Evolutionary conservation across 2,329 filamentous ascomycete genomes (phyloP).

Genomic region (Hypocrella siamensis): DNA sequence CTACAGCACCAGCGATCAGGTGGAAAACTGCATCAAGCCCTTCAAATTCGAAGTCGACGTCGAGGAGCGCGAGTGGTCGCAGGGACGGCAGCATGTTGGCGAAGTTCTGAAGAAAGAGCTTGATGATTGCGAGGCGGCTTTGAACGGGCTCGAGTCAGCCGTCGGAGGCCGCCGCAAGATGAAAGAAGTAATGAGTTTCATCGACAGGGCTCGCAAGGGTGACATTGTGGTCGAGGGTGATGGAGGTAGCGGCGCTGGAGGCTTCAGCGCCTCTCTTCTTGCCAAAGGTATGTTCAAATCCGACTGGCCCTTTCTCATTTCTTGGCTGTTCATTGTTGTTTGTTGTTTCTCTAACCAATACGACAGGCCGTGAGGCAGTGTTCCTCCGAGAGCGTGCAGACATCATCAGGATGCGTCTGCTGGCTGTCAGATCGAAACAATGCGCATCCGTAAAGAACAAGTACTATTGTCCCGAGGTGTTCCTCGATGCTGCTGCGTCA

Average conservation of each 20-base stretch:
- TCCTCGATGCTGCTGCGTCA: slow-evolving; percentile 91
- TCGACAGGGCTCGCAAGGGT: slow-evolving; percentile 78
- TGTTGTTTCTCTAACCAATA: slow-evolving; percentile 10
- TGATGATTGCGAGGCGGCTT: slow-evolving; percentile 63
- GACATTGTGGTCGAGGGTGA: slow-evolving; percentile 77
- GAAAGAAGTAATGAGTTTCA: slow-evolving; percentile 76
- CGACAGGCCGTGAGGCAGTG: slow-evolving; percentile 69
- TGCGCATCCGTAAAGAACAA: slow-evolving; percentile 76
- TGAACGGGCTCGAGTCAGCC: slow-evolving; percentile 57
- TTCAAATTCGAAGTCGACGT: slow-evolving; percentile 98
- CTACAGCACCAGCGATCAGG: slow-evolving; percentile 93
- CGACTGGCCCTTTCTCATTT: not conserved
- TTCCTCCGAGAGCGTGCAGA: slow-evolving; percentile 88
- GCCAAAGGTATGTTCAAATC: slow-evolving; percentile 53
- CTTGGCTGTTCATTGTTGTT: not conserved
- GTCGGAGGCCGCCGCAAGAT: slow-evolving; percentile 76
- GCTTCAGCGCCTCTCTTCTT: slow-evolving; percentile 81
- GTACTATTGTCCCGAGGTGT: slow-evolving; percentile 92
- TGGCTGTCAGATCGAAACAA: slow-evolving; percentile 81
- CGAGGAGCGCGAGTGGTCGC: slow-evolving; percentile 75
- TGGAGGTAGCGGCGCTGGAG: slow-evolving; percentile 70
- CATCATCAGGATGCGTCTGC: slow-evolving; percentile 76
- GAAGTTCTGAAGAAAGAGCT: slow-evolving; percentile 77
- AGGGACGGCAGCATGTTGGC: slow-evolving; percentile 70
- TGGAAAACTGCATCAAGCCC: slow-evolving; percentile 97